These are phyloP conservation scores for Blastobotrys niveus DNA, from an alignment of 1,139 yeast genomes.

Conservation along the genomic window DNA sequence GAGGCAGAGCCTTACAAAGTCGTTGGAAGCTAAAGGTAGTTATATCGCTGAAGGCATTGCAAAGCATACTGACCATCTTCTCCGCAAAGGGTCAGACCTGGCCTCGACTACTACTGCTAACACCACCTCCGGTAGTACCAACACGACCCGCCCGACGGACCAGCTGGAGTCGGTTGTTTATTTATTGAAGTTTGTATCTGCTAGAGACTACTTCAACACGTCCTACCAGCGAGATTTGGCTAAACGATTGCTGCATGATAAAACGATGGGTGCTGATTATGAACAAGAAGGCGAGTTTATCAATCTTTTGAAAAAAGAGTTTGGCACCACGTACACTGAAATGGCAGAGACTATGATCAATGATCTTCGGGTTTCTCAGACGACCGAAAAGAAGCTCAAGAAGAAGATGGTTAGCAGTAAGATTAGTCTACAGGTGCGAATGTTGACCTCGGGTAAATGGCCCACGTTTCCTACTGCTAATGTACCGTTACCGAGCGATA, in stretches of 20 bases:
- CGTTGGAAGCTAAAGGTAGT: conserved; percentile 21
- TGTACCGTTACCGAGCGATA: conserved; percentile 27
- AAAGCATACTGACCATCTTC: conserved; percentile 32
- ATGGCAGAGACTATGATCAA: conserved; percentile 35
- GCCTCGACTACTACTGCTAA: not conserved
- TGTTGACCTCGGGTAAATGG: conserved; percentile 32
- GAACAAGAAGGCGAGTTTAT: conserved; percentile 30
- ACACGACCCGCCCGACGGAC: too few relatives aligned
- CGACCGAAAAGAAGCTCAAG: conserved; percentile 16
- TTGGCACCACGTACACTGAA: conserved; percentile 32
- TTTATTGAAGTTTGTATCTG: conserved; percentile 17
- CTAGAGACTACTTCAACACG: conserved; percentile 35
- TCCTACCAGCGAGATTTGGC: conserved; percentile 36
- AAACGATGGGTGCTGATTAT: conserved; percentile 25
- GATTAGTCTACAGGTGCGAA: conserved; percentile 26
- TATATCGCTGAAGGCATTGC: conserved; percentile 30
- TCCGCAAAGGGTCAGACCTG: conserved; percentile 18
- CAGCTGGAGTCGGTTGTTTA: conserved; percentile 4
- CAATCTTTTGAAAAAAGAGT: conserved; percentile 28
- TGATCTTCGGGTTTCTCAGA: conserved; percentile 31
- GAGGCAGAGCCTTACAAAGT: conserved; percentile 24
- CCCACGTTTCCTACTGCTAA: conserved; percentile 33
- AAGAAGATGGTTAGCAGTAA: conserved; percentile 16
- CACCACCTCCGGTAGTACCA: not conserved
- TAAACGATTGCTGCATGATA: conserved; percentile 33